Evolutionary conservation across 108 stramenopile species (phyloP).

Genomic region (Discostella stelligeroides): DNA sequence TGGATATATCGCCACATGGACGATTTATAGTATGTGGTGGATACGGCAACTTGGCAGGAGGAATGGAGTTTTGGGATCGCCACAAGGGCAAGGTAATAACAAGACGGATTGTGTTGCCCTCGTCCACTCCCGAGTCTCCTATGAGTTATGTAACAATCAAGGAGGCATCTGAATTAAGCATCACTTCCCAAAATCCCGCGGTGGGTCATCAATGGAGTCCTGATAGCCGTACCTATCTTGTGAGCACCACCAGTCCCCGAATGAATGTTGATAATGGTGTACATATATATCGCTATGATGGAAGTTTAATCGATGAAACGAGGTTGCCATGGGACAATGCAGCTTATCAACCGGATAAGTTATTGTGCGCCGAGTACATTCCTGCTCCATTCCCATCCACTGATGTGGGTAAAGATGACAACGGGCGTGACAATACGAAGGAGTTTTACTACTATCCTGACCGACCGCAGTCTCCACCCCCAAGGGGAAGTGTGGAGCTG

Average conservation of each 20-base stretch:
- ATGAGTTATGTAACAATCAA: constrained; percentile 35
- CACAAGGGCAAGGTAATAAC: constrained; percentile 85
- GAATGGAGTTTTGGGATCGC: constrained; percentile 97
- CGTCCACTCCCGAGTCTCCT: constrained; percentile 30
- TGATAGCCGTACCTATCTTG: constrained; percentile 86
- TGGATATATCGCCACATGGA: constrained; percentile 90
- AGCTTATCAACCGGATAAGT: constrained; percentile 65
- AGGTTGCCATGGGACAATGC: constrained; percentile 79
- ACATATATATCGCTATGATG: constrained; percentile 85
- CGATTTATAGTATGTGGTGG: constrained; percentile 87
- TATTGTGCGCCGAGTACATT: constrained; percentile 70
- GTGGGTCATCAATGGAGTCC: constrained; percentile 95
- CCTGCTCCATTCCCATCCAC: constrained; percentile 48
- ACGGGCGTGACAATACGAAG: neutral
- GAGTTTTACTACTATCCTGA: constrained; percentile 75
- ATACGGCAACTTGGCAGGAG: constrained; percentile 88
- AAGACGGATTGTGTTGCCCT: constrained; percentile 53
- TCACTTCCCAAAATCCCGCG: constrained; percentile 61
- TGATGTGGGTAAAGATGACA: constrained; percentile 2
- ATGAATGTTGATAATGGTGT: constrained; percentile 99
- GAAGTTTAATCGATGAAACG: constrained; percentile 54
- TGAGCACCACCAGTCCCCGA: constrained; percentile 92
- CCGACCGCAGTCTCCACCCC: constrained; percentile 83
- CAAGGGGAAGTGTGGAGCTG: constrained; percentile 45
- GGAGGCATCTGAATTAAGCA: constrained; percentile 56